Base-by-base conservation (phyloP, 805 yeast genomes). In the Clavispora asparagi region DNA sequence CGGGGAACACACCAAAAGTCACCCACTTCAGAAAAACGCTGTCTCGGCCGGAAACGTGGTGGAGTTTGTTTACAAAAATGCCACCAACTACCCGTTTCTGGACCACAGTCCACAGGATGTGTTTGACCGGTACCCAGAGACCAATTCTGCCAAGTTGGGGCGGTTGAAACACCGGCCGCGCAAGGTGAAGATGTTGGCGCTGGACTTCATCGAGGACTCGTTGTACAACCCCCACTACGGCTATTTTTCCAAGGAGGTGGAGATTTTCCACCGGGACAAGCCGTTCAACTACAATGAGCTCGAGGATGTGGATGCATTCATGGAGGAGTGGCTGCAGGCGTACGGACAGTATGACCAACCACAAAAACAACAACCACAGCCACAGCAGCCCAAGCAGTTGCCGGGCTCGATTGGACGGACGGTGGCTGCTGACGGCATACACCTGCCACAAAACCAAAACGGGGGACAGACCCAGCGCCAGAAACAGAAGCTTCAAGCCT, bases 171-270 rank as follows among this genome's bases (percentile, higher is more conserved):
- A 59, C 41, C 65, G 91, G 29, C 95, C 96, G 0, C 67, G 54
- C 29, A 72, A 76, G 26, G 77, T 81, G 7, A 83, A 85, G 60
- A 83, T 88, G 91, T 67, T 83, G n/a, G 66, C 83, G 0, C 69
- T 86, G 10, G 95, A 87, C 56, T 89, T 85, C 64, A 89, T 88
- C 47, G 95, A 87, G 56, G 95, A 88, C 61, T 83, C 92, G 16
- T 65, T 88, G 55, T 88, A 88, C 60, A 86, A 89, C 63, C 89
- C 92, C 0, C 58, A 74, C 52, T 88, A 88, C 60, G 96, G 96
- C 1, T 89, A 88, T 62, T 88, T 88, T 56, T 75, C 89, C 1
- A 77, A 81, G 53, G 85, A 85, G 52, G 95, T 86, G 8, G 86
- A 83, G 57, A 87, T 87, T 53, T 87, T 83, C 62, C 83, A 84